Conservation (phyloP, 2,329 filamentous ascomycete genomes). For the Pseudocercospora vitis region DNA sequence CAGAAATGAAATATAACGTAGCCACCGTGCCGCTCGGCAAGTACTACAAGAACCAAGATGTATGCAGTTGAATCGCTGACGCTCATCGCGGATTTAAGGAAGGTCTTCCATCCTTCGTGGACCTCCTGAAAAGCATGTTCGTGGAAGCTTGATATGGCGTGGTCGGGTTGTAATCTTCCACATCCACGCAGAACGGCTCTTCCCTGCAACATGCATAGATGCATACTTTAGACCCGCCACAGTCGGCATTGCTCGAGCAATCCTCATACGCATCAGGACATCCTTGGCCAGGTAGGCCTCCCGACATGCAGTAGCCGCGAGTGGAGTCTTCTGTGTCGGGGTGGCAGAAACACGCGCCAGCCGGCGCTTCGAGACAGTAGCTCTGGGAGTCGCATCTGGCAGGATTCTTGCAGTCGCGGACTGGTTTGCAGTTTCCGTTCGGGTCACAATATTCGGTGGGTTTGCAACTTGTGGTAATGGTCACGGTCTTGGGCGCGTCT, state of each 20-base stretch:
- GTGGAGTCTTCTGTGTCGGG: conserved; percentile 19
- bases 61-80: not conserved
- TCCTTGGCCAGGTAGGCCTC: conserved; percentile 11
- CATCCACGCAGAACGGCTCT: conserved; percentile 26
- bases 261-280: conserved; percentile 23
- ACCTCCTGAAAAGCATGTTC: not conserved
- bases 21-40: too few species aligned
- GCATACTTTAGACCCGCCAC: conserved; percentile 20
- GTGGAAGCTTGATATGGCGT: not conserved
- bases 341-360: conserved; percentile 23
- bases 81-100: not conserved
- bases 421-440: conserved; percentile 10
- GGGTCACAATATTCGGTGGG: conserved; percentile 10
- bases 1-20: too few species aligned
- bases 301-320: conserved; percentile 22
- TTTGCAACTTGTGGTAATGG: conserved; percentile 10
- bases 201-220: conserved; percentile 25
- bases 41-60: not conserved
- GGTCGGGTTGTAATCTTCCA: conserved; percentile 17
- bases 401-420: conserved; percentile 21
- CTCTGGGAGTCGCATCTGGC: conserved; percentile 17
- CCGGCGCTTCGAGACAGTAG: conserved; percentile 20
- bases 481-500: conserved; percentile 2
- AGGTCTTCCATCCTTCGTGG: not conserved
- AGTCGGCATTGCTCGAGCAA: conserved; percentile 20